Evolutionary conservation across 768 basidiomycete genomes (phyloP).

Genomic region (Mycena amicta): DNA sequence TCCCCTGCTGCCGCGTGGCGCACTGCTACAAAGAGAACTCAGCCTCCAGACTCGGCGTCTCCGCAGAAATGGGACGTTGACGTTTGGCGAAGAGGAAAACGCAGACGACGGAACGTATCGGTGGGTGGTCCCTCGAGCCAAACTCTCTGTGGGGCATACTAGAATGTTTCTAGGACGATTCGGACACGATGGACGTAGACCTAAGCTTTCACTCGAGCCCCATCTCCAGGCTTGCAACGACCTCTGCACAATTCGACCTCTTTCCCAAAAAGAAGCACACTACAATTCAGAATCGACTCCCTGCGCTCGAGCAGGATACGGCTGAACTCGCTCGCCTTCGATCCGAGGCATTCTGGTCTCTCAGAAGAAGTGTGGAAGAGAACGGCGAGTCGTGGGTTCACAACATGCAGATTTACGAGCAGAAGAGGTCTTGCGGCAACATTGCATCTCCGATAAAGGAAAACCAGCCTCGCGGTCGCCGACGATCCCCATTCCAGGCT

Average conservation of each 20-base stretch:
- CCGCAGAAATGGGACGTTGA: slow-evolving; percentile 56
- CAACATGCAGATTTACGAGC: slow-evolving; percentile 77
- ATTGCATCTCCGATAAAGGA: slow-evolving; percentile 41
- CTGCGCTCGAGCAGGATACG: slow-evolving; percentile 20
- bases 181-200: slow-evolving; percentile 22
- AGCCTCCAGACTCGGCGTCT: slow-evolving; percentile 36
- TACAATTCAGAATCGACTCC: slow-evolving; percentile 23
- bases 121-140: no score
- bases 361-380: slow-evolving; percentile 62
- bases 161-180: slow-evolving; percentile 10
- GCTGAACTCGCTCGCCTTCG: slow-evolving; percentile 49
- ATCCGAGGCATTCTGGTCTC: slow-evolving; percentile 66
- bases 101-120: slow-evolving; percentile 44
- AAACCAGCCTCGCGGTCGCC: slow-evolving; percentile 44
- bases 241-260: slow-evolving; percentile 53
- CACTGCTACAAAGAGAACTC: slow-evolving; percentile 52
- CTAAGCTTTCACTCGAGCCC: slow-evolving; percentile 30
- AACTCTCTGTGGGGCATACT: no score
- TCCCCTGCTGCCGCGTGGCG: slow-evolving; percentile 42
- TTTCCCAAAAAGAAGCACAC: slow-evolving; percentile 32
- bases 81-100: slow-evolving; percentile 55
- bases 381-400: slow-evolving; percentile 68
- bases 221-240: slow-evolving; percentile 42
- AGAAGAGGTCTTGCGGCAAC: slow-evolving; percentile 46
- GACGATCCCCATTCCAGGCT: slow-evolving; percentile 35